Evolutionary conservation across 306 rosid species (phyloP).

Genomic region (Vicia villosa): DNA sequence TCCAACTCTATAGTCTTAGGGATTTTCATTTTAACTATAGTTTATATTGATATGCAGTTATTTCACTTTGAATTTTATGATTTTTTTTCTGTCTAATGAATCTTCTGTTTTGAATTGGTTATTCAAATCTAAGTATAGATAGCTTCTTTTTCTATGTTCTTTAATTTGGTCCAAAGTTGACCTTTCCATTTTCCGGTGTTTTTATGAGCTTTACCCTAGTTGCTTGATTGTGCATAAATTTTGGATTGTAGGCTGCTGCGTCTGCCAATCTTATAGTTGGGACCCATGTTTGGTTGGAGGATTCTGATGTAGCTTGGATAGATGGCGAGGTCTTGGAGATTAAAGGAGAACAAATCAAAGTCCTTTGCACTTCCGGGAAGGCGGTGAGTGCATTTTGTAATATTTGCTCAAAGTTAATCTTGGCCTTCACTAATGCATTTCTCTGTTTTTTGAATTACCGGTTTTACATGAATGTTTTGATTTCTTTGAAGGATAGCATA

Average conservation of each 20-base stretch:
- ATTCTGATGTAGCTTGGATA: conserved; percentile 81
- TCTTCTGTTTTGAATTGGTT: neutral
- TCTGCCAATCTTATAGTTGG: conserved; percentile 61
- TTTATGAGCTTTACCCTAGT: conserved; percentile 12
- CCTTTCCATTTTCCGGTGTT: neutral
- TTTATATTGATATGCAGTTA: neutral
- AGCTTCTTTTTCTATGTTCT: neutral
- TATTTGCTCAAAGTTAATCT: conserved; percentile 13
- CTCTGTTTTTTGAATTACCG: conserved; percentile 13
- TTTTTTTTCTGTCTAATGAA: neutral
- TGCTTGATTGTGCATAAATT: conserved; percentile 21
- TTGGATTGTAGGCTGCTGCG: conserved; percentile 59
- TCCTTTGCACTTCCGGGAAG: conserved; percentile 89
- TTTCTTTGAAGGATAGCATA: conserved; percentile 17
- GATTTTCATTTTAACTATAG: conserved; percentile 13
- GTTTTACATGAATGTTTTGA: conserved; percentile 31
- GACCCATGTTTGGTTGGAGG: conserved; percentile 90
- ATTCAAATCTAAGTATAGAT: neutral
- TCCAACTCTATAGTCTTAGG: conserved; percentile 6
- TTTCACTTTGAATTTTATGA: neutral
- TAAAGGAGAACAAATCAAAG: conserved; percentile 73
- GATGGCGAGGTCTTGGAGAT: conserved; percentile 87
- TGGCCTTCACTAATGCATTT: conserved; percentile 16
- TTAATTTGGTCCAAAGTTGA: neutral
- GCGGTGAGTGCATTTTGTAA: conserved; percentile 54